Base-by-base conservation (phyloP, 768 basidiomycete genomes). In the Mycena galericulata region DNA sequence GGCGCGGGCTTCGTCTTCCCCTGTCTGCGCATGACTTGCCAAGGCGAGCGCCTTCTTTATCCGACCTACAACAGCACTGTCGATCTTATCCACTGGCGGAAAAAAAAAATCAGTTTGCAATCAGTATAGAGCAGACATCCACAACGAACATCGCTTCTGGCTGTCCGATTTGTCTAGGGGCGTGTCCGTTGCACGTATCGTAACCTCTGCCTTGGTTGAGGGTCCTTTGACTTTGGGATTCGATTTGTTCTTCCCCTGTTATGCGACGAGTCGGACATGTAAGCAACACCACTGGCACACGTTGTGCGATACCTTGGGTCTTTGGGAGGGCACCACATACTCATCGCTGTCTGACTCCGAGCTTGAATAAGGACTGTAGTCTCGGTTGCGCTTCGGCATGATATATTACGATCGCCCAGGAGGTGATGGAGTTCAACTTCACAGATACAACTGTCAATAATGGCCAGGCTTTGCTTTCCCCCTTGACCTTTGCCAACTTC, bases 1-100 rank as follows among this genome's bases (percentile, higher is more conserved):
- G 6, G 72, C 72, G 22, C 65, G 66, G 22, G 73, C 75, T 64
- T 75, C 73, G 27, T 65, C 67, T 58, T 75, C 73, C 24, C 73
- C 72, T 15, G 75, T 75, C 17, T 63, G 65, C 17, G 24, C 51
- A 45, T 74, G 74, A 2, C 34, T 41, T 14, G 73, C 75, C 22
- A 75, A 60, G n/a, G 72, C 51, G 2, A 75, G 68, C 11, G 73
- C 75, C 32, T 72, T 72, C 46, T 64, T 68, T 22, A 72, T 72
- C 38, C 67, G 49, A 3, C 54, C 67, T 22, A 75, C 66, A 20
- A 73, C 66, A 2, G 70, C 70, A 10, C 38, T 24, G n/a, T 72
- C 71, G 24, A 75, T 59, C 24, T 70, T 58, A 9, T 55, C 62
- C 45, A 75, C 71, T 64, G 51, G 9, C 6, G 34, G 24, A 9